Evolutionary conservation across 352 stramenopile genomes (phyloP).

Genomic region (Phytophthora fragariae): DNA sequence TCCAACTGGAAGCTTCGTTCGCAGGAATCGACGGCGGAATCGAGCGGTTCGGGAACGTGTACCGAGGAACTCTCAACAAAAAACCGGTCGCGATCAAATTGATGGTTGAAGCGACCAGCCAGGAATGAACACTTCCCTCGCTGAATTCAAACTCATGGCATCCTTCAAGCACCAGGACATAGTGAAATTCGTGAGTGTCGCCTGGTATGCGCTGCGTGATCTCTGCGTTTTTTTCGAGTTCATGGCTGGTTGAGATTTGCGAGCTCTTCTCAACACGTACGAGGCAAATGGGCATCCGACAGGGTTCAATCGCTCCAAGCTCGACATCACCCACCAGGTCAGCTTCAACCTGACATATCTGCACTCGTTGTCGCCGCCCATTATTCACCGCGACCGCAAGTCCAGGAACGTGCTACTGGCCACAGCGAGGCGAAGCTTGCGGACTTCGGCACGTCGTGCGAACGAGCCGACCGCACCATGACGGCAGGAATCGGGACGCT

Average conservation of each 20-base stretch:
- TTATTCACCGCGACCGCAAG: conserved; percentile 18
- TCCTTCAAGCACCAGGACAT: conserved; percentile 27
- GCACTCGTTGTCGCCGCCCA: conserved; percentile 15
- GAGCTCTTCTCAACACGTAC: conserved; percentile 29
- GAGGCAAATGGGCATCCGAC: conserved; percentile 2
- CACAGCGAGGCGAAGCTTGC: conserved; percentile 28
- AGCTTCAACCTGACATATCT: conserved; percentile 29
- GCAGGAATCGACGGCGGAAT: background rate
- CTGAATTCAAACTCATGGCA: conserved; percentile 50
- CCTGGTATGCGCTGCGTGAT: conserved; percentile 43
- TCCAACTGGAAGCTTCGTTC: too few relatives aligned
- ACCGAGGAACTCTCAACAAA: conserved; percentile 38
- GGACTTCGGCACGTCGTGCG: background rate
- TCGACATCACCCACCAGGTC: conserved; percentile 33
- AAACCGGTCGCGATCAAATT: conserved; percentile 51
- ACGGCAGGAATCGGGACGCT: conserved; percentile 19
- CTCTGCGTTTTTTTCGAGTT: conserved; percentile 42
- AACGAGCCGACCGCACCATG: too few relatives aligned
- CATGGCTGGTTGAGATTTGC: conserved; percentile 38
- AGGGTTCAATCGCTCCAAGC: conserved; percentile 37
- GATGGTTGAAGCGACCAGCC: conserved; percentile 3
- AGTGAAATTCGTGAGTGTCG: conserved; percentile 48
- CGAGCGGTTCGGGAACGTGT: conserved; percentile 30
- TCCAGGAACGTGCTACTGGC: conserved; percentile 26
- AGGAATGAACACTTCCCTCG: conserved; percentile 38